Conservation (phyloP, 2,329 filamentous ascomycete species). For the Cladosporium sp. region DNA sequence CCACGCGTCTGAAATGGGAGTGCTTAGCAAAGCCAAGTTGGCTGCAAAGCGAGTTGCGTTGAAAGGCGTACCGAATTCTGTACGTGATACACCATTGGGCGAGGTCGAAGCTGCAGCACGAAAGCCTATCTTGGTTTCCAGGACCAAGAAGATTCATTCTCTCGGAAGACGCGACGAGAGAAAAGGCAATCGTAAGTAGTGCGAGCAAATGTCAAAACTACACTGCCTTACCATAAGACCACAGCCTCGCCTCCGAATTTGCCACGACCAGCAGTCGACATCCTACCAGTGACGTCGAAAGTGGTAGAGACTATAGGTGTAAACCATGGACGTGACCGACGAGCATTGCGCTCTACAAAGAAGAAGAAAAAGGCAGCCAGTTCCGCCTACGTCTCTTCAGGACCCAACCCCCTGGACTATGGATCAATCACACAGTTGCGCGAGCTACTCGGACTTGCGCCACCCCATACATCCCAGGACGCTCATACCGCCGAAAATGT, state of each 20-base stretch:
- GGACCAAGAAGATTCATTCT: background rate
- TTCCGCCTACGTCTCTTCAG: background rate
- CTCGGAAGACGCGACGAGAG: no score
- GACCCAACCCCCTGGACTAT: constrained; percentile 1
- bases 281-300: background rate
- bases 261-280: background rate
- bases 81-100: background rate
- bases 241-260: background rate
- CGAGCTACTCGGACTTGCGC: constrained; percentile 14
- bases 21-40: constrained; percentile 15
- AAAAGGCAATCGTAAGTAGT: background rate
- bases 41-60: constrained; percentile 7
- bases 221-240: background rate
- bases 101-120: background rate
- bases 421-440: constrained; percentile 14
- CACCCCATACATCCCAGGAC: background rate
- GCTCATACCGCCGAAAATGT: background rate
- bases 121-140: background rate
- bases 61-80: background rate
- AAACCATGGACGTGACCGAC: background rate
- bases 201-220: background rate
- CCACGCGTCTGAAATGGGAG: background rate
- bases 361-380: background rate
- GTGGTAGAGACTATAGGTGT: background rate
- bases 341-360: background rate